Evolutionary conservation across 345 rosid genomes (phyloP), one percentile per base, ranked within the genome.

Genomic region (Citropsis articulata): DNA sequence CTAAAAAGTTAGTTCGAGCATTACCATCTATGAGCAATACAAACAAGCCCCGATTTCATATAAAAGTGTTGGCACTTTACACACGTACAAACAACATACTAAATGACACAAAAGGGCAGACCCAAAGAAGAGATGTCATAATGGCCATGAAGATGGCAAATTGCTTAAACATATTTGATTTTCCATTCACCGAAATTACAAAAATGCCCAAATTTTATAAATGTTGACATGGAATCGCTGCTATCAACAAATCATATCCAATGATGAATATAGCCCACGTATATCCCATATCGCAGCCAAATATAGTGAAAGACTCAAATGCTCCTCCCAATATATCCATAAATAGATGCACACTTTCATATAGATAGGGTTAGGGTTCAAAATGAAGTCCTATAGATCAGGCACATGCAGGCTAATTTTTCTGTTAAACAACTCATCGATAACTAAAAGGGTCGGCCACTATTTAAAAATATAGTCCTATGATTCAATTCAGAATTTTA

Each of bases 161-260:
- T 50, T 45, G 9, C 27, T 53, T 61, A 30, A 48, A 9, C 56
- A 7, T 1, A 12, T 13, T 38, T 33, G 18, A 36, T 61, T 42
- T 35, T 19, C 28, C 27, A 19, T 4, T 6, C 0, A 3, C 1
- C 19, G 66, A 73, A 73, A 72, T 55, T 45, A 79, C 77, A 7
- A 28, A 57, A 40, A 19, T 12, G 72, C 66, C 72, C 69, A 4
- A 7, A 19, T 13, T 24, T 28, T 55, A 25, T 27, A 50, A 3
- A 8, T 18, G 22, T 56, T 72, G 72, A 64, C 81, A 18, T 6
- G 9, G 1, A 25, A 71, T 8, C 67, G 10, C 40, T 18, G 57
- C 62, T 1, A 1, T 80, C 76, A 53, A 42, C 56, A 62, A 76
- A 81, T 76, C 74, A 81, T 81, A 76, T 72, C 83, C 70, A 81